Evolutionary conservation across 805 yeast genomes (phyloP), one percentile per base, ranked within the genome.

Genomic region (Kuraishia capsulata): DNA sequence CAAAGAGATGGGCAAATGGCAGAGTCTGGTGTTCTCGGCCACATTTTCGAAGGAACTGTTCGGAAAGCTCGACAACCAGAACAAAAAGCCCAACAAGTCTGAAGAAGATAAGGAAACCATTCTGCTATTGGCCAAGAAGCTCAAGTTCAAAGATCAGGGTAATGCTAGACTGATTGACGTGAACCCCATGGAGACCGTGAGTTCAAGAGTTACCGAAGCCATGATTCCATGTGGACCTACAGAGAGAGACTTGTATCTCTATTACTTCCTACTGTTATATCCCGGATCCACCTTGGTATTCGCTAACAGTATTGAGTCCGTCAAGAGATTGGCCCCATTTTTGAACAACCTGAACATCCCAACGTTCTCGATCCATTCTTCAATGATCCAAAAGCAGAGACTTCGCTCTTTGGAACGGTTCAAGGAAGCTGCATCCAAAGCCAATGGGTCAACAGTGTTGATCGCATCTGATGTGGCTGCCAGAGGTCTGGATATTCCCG

Each of bases 381-480:
- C 88, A 18, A 90, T 92, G 97, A 73, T 84, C 34, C 99, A 92
- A 57, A 90, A 89, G 52, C 96, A 87, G 56, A 76, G 99, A 53
- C 64, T 92, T 49, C 72, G 89, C 48, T 76, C 90, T 3, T 64
- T 92, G 50, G 98, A 92, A 61, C 72, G 81, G 44, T 90, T 88
- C 66, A 75, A 71, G 46, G 70, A 65, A 35, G 69, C 77, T 16
- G 67, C 73, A 33, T 57, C 60, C 5, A 52, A 52, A 18, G 59
- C 62, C 5, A 71, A 73, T 18, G 69, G 61, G 36, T 64, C 77
- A 3, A 67, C 84, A 1, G 89, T 89, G 3, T 65, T 92, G 39
- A 73, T 92, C 38, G 96, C 97, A 1, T 87, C 97, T 3, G 98
- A 92, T 61, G 97, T 92, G 34, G 98, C 98, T 2, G 98, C 98